Evolutionary conservation across 2,329 filamentous ascomycete genomes (phyloP).

Genomic region (Tolypocladium paradoxum): DNA sequence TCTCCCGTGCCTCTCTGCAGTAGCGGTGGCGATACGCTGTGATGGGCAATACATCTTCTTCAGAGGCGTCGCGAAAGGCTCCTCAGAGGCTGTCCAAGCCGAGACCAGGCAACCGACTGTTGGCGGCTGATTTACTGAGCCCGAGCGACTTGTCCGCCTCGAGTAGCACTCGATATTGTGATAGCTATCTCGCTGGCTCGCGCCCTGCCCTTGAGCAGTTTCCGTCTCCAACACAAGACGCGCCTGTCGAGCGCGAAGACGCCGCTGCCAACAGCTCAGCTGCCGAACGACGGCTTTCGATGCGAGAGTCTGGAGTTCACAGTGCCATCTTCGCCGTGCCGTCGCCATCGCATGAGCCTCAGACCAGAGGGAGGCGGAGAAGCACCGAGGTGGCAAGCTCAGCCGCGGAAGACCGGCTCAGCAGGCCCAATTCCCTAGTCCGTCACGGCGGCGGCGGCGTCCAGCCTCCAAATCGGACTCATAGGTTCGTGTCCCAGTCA

Average conservation of each 20-base stretch:
- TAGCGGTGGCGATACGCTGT: neutral
- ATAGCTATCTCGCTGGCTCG: slow-evolving; percentile 19
- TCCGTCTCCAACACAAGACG: neutral
- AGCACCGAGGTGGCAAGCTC: neutral
- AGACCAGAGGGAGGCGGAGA: neutral
- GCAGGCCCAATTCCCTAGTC: slow-evolving; percentile 3
- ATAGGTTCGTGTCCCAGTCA: slow-evolving; percentile 5
- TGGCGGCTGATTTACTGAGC: slow-evolving; percentile 28
- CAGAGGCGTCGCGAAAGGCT: slow-evolving; percentile 27
- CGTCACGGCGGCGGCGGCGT: neutral
- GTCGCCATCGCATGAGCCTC: neutral
- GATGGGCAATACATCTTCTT: slow-evolving; percentile 42
- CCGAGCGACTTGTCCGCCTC: slow-evolving; percentile 4
- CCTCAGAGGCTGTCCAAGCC: slow-evolving; percentile 43
- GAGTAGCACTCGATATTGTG: slow-evolving; percentile 15
- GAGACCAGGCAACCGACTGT: slow-evolving; percentile 27
- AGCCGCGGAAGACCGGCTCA: neutral
- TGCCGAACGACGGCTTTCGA: neutral
- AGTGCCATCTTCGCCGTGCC: neutral
- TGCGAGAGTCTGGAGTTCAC: neutral
- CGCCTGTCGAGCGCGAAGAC: neutral
- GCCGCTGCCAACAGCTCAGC: neutral
- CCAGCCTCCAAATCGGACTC: slow-evolving; percentile 4
- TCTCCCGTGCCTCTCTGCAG: neutral
- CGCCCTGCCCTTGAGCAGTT: slow-evolving; percentile 2